Evolutionary conservation across 495 filamentous ascomycete genomes (phyloP), one percentile per base, ranked within the genome.

Genomic region (Cladorrhinum samala): DNA sequence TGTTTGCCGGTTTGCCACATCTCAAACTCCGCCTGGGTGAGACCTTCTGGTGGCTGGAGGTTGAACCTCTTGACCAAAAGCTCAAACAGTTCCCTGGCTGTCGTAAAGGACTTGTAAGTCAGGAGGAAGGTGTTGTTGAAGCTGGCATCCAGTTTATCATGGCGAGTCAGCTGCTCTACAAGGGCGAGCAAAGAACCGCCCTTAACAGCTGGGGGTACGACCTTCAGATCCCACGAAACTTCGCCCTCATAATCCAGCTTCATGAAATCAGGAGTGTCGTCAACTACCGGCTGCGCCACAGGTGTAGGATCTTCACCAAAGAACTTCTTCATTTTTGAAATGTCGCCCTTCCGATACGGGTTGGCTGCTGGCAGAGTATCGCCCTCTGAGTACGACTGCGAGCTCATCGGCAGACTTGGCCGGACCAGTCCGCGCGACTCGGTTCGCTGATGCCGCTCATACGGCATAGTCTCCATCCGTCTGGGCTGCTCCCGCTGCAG

Each of bases 41-140:
- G 70, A 2, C 89, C 89, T 55, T 85, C 83, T n/a, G 93, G 91
- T 14, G 93, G 94, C 62, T 96, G 92, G 41, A 93, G 87, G 57
- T 82, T 89, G 71, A 96, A 98, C 42, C 93, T 80, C 62, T 87
- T 85, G 9, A 94, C 89, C 1, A 98, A 77, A 73, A 94, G 78
- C 66, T 96, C 90, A 62, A 97, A 97, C 9, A 98, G 76, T 68
- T 97, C 93, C 1, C 83, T 70, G 7, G 92, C 93, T 11, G 83
- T 83, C 0, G 94, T 97, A 61, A 98, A 98, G 1, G 93, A 98
- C 49, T 87, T 82, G 65, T 97, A 98, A 3, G 94, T 98, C 33
- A 97, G 80, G 14, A 98, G 83, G 80, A 98, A 98, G 6, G 93
- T 98, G 62, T 89, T 91, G 74, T 96, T 97, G 68, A 97, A 97